Base-by-base conservation (phyloP, 345 rosid species). In the Alliaria petiolata region DNA sequence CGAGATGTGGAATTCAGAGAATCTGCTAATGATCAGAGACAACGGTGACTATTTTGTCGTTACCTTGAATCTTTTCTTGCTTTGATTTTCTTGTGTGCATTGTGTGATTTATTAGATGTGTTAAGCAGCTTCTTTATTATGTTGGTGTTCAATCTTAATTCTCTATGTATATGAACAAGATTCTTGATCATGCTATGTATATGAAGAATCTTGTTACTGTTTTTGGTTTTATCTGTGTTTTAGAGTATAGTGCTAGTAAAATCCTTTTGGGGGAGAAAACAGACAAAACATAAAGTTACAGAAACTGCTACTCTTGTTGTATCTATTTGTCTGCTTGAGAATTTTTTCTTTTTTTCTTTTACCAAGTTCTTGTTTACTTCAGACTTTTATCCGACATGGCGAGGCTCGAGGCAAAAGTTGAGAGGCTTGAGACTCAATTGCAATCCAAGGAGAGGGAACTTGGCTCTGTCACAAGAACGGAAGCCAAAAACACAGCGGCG, bases 381-480 rank as follows among this genome's bases (percentile, higher is more conserved):
- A 91, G 98, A 40, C 75, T 85, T 62, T 73, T 83, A 25, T 91
- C 99, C 0, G 97, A 95, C 68, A 88, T 89, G 71, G 85, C 89
- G 26, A 89, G 99, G 71, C 82, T 89, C 47, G 99, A 95, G 76
- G 89, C 88, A 4, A 91, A 95, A 82, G 89, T 87, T 40, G 99
- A 95, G 80, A 87, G 99, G 83, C 88, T 95, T 63, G 99, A 95
- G 84, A 79, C 82, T 0, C 96, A 85, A 44, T 51, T 91, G 62
- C 93, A 88, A 79, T 78, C 90, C 16, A 95, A 89, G 61, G 98
- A 89, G 70, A 89, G 98, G 83, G 99, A 91, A 67, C 88, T 95
- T 59, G 96, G 96, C 55, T 87, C 99, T 3, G 86, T 88, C 31
- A 91, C 93, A 13, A 78, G 99, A 84, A 89, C 86, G 47, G 97